Percentiles rank a stretch among this genome's conserved stretches.
Evolutionary conservation across 306 rosid genomes (phyloP).

Genomic region (Argentina anserina): DNA sequence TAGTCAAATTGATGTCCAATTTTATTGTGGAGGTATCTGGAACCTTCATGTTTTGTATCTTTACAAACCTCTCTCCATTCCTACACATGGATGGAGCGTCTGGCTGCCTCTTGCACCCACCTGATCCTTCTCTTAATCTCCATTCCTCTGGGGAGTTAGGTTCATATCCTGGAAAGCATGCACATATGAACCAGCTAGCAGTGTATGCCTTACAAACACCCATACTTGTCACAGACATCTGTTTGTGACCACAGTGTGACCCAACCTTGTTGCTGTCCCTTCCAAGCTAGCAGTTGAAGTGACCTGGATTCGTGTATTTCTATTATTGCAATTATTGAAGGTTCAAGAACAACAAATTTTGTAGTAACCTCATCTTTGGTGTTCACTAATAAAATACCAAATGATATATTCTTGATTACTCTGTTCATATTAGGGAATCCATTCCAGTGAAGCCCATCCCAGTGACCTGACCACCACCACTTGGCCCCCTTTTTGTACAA

Average conservation of each 20-base stretch:
- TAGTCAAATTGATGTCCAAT: constrained; percentile 20
- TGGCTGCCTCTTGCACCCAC: constrained; percentile 50
- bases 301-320: constrained; percentile 29
- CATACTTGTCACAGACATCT: constrained; percentile 47
- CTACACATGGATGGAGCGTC: constrained; percentile 33
- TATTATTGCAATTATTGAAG: constrained; percentile 10
- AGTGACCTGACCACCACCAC: constrained; percentile 34
- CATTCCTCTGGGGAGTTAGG: constrained; percentile 39
- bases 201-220: constrained; percentile 42
- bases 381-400: too few species aligned
- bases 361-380: constrained; percentile 15
- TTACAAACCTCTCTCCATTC: constrained; percentile 61
- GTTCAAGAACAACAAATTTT: constrained; percentile 10
- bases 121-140: constrained; percentile 43
- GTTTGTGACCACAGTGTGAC: constrained; percentile 33
- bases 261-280: constrained; percentile 33
- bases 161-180: constrained; percentile 60
- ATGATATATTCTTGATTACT: not conserved
- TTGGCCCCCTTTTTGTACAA: constrained; percentile 17
- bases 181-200: constrained; percentile 29
- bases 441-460: constrained; percentile 36
- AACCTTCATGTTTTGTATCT: constrained; percentile 37
- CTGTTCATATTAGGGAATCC: constrained; percentile 25
- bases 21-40: constrained; percentile 44
- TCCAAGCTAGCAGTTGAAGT: constrained; percentile 33